Base-by-base conservation (phyloP, 345 rosid genomes). In the Luvunga scandens region DNA sequence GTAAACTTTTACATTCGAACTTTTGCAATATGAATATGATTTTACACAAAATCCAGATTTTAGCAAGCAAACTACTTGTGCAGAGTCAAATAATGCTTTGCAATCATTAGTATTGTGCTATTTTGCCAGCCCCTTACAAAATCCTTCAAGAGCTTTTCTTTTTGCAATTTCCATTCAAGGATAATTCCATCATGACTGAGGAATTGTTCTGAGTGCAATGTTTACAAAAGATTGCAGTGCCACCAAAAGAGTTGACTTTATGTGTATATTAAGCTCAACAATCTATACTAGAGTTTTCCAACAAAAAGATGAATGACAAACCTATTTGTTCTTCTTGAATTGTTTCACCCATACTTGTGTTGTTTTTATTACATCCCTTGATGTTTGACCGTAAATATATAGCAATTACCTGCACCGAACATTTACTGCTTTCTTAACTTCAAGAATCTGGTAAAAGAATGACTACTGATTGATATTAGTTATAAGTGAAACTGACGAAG, bases 401-500 rank as follows among this genome's bases (percentile, higher is more conserved):
- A 57, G 98, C 89, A 89, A 94, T 88, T 67, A 94, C 97, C 99
- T 96, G 90, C 77, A 88, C 72, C 78, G 84, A 79, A 70, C 73
- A 87, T 81, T 65, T 13, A 28, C 36, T 57, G 34, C 7, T 12
- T 33, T 67, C 48, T 63, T 76, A 79, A 60, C 36, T 61, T 27
- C 57, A 75, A 71, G 59, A 57, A 64, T 45, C 71, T 73, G 30
- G 60, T 16, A 70, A 71, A 39, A 69, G 7, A 22, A 62, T 33
- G 65, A 45, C 66, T 75, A 69, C 72, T 25, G 25, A 71, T 75
- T 42, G 67, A 39, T 39, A 78, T 21, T 24, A 62, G 64, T 53
- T 56, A 28, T 6, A 6, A 39, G 4, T 24, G 16, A 28, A 39
- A 71, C 63, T 66, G 31, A 33, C 25, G 33, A 57, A 73, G 34